These are phyloP conservation scores for Wolfiporia cocos DNA, from an alignment of 1,284 basidiomycete genomes.

Conservation along the genomic window DNA sequence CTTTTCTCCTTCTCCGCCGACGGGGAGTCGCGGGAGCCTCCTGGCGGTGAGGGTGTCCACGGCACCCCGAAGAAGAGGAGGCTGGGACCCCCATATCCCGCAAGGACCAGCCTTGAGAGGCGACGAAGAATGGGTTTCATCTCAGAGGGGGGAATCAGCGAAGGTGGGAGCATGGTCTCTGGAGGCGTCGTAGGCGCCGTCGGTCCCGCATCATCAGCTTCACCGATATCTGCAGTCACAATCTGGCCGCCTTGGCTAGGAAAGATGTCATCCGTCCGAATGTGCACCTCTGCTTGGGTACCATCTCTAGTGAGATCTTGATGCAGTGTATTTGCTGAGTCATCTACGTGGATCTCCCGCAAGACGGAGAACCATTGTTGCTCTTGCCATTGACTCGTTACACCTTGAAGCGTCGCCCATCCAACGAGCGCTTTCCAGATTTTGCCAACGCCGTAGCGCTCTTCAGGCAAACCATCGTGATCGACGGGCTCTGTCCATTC, in stretches of 20 bases:
- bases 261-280: slow-evolving; percentile 63
- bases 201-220: slow-evolving; percentile 27
- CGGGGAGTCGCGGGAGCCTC: background rate
- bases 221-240: slow-evolving; percentile 67
- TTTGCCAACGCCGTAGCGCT: slow-evolving; percentile 55
- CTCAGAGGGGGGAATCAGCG: slow-evolving; percentile 34
- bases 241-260: slow-evolving; percentile 60
- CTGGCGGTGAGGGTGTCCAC: background rate
- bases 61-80: slow-evolving; percentile 70
- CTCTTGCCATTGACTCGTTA: slow-evolving; percentile 75
- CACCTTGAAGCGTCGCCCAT: slow-evolving; percentile 72
- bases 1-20: slow-evolving; percentile 13
- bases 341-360: slow-evolving; percentile 58
- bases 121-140: slow-evolving; percentile 64
- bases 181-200: background rate
- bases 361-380: slow-evolving; percentile 57
- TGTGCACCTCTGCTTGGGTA: slow-evolving; percentile 34
- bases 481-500: slow-evolving; percentile 61
- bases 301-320: too few species aligned
- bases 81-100: slow-evolving; percentile 74
- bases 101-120: slow-evolving; percentile 73
- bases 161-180: background rate
- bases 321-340: slow-evolving; percentile 31
- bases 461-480: slow-evolving; percentile 49
- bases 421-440: slow-evolving; percentile 64